phyloP scores from a whole-genome alignment of 1,284 basidiomycete species.

The Microbotryum silenes-acaulis region DNA sequence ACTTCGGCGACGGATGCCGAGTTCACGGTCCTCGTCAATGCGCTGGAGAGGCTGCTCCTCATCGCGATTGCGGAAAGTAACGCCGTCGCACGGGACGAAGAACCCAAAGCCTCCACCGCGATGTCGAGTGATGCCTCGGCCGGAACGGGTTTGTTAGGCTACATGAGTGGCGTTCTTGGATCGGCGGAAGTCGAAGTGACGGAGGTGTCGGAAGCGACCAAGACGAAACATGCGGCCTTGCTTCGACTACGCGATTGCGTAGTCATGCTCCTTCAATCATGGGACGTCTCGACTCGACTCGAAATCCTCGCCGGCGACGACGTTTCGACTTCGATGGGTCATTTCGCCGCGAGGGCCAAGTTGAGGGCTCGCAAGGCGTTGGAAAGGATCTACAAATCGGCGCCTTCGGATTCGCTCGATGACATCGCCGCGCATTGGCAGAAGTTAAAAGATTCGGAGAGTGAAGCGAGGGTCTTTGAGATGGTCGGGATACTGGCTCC shows the following conservation, averaged over 20 bases:
- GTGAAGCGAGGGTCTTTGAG: conserved; percentile 54
- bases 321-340: conserved; percentile 48
- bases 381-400: conserved; percentile 75
- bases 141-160: conserved; percentile 42
- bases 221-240: conserved; percentile 20
- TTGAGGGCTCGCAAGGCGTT: conserved; percentile 64
- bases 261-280: conserved; percentile 31
- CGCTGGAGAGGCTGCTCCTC: conserved; percentile 68
- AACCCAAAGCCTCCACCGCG: conserved; percentile 39
- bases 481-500: conserved; percentile 74
- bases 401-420: conserved; percentile 73
- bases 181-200: conserved; percentile 35
- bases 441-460: background rate
- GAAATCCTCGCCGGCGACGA: conserved; percentile 46
- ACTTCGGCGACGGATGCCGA: conserved; percentile 61
- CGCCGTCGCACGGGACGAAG: conserved; percentile 7
- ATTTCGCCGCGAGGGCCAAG: conserved; percentile 57
- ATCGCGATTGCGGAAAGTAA: conserved; percentile 44
- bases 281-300: conserved; percentile 30
- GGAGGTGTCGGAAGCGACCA: conserved; percentile 17
- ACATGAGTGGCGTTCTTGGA: conserved; percentile 43
- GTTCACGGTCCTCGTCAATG: conserved; percentile 71
- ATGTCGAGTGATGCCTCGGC: conserved; percentile 39
- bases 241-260: conserved; percentile 24
- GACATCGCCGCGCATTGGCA: conserved; percentile 71